Evolutionary conservation across 1,284 basidiomycete genomes (phyloP).

Genomic region (Leccinum pseudoinsigne): DNA sequence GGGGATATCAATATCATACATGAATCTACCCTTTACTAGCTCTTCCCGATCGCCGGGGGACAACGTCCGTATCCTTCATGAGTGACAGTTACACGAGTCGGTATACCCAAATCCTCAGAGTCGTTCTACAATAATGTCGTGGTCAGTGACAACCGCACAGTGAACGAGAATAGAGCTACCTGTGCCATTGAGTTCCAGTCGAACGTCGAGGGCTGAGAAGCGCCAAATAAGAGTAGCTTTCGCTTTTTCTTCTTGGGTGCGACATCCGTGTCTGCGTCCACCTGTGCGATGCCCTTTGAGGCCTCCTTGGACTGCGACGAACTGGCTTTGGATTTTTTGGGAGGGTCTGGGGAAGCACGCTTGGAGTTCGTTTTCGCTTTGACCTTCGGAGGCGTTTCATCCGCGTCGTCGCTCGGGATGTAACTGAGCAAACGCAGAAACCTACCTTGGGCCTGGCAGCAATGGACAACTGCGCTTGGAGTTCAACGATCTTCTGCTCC

Average conservation of each 20-base stretch:
- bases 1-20: background rate
- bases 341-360: constrained; percentile 18
- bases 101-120: constrained; percentile 51
- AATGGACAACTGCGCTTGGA: constrained; percentile 42
- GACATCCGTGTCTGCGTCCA: constrained; percentile 22
- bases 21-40: constrained; percentile 19
- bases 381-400: constrained; percentile 17
- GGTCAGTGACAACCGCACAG: background rate
- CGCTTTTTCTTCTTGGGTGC: constrained; percentile 55
- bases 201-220: constrained; percentile 41
- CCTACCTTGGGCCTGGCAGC: constrained; percentile 27
- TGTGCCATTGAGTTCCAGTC: constrained; percentile 39
- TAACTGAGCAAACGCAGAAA: background rate
- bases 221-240: constrained; percentile 57
- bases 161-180: constrained; percentile 29
- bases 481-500: constrained; percentile 42
- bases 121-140: constrained; percentile 16
- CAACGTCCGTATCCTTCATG: constrained; percentile 50
- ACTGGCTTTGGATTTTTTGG: constrained; percentile 24
- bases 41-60: constrained; percentile 45
- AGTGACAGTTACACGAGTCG: constrained; percentile 55
- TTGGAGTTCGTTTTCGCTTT: constrained; percentile 25
- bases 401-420: constrained; percentile 15
- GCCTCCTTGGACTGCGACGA: constrained; percentile 12
- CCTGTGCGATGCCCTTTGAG: constrained; percentile 18